Percentiles rank a stretch among this genome's conserved stretches.
Conservation (phyloP, 805 yeast genomes). For the Kazachstania psychrophila region DNA sequence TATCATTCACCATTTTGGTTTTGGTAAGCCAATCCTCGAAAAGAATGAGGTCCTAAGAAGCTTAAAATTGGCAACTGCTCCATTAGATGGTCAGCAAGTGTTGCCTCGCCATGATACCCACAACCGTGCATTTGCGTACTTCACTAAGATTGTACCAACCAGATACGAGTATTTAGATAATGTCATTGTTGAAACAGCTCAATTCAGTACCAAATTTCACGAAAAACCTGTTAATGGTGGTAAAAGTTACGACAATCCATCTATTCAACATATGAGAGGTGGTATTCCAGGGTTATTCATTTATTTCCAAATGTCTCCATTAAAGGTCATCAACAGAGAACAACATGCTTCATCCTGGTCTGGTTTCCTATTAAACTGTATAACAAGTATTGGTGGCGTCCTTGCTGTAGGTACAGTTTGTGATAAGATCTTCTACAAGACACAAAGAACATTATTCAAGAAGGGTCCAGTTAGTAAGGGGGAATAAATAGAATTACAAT, state of each 20-base stretch:
- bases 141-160: conserved; percentile 82
- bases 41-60: conserved; percentile 1
- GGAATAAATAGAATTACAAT: background rate
- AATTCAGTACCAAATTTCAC: conserved; percentile 81
- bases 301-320: conserved; percentile 83
- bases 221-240: conserved; percentile 84
- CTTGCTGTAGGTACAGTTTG: conserved; percentile 83
- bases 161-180: conserved; percentile 58
- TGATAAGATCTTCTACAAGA: conserved; percentile 84
- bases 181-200: conserved; percentile 62
- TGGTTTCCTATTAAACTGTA: conserved; percentile 70
- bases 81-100: conserved; percentile 50
- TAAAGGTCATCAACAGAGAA: conserved; percentile 82
- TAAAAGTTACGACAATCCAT: conserved; percentile 80
- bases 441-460: conserved; percentile 57
- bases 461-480: background rate
- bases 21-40: conserved; percentile 42
- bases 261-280: conserved; percentile 71
- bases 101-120: conserved; percentile 36
- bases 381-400: conserved; percentile 92
- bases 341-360: conserved; percentile 62
- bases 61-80: conserved; percentile 40
- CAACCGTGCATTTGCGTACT: conserved; percentile 63
- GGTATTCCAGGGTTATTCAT: conserved; percentile 91
- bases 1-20: conserved; percentile 67